Base-by-base conservation (phyloP, 1,139 yeast species). In the Kluyveromyces marxianus region DNA sequence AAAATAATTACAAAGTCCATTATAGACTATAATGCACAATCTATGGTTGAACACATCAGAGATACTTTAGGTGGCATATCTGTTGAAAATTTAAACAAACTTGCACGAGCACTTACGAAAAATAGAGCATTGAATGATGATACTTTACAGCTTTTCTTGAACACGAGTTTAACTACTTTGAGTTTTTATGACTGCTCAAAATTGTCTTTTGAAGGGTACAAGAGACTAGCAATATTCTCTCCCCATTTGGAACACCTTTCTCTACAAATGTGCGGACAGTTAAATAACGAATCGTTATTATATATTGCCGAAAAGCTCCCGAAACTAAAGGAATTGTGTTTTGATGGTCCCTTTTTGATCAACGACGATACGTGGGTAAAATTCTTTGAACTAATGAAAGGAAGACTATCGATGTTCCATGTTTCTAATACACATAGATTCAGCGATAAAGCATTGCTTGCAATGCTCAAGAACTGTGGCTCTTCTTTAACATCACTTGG, bases 161-260 rank as follows among this genome's bases (percentile, higher is more conserved):
- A 79, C 42, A 77, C 88, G 0, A 70, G 74, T 24, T 64, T 80
- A 45, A 75, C 67, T 47, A 60, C 67, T 3, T 65, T 92, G 37
- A 84, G 84, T 54, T 79, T 92, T 51, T 88, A 96, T 92, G 98
- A 92, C 66, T 92, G 98, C 63, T 88, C 96, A 1, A 81, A 81
- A 47, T 75, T 92, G 30, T 77, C 78, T 32, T 73, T 76, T 37
- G 83, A 77, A 52, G 76, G 94, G 0, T 74, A 83, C 48, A 75
- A 76, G 54, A 74, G 80, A 54, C 79, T 92, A 38, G 90, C 90
- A 0, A 73, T 95, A 0, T 84, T 69, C 60, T 86, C 97, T 54
- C 96, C 97, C 0, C 71, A 81, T 35, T 53, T 92, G 3, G 81
- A 77, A 53, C 67, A 72, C 2, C 65, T 92, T 37, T 83, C 83